A percentile compares a stretch with the other conserved stretches of the same genome.
phyloP scores from a whole-genome alignment of 305 asterid species.

The Fraxinus xanthoxyloides region DNA sequence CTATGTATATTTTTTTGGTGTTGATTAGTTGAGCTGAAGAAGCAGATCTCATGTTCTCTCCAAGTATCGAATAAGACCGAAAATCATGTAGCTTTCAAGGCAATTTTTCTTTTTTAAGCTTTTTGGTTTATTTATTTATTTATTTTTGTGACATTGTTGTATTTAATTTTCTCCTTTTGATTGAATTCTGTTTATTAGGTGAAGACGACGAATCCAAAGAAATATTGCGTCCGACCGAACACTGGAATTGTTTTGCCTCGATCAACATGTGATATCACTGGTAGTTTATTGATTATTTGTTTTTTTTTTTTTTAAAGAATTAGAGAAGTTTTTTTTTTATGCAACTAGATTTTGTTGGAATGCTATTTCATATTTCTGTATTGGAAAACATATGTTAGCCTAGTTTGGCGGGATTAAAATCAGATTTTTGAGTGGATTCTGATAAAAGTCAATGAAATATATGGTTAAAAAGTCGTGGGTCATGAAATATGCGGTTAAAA shows the following conservation, averaged over 20 bases:
- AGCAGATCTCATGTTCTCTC: slow-evolving; percentile 78
- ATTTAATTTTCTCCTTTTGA: not conserved
- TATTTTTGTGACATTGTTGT: not conserved
- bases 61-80: slow-evolving; percentile 66
- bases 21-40: slow-evolving; percentile 60
- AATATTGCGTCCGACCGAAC: slow-evolving; percentile 44
- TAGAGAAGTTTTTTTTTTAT: not conserved
- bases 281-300: slow-evolving; percentile 26
- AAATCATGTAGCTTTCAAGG: slow-evolving; percentile 78
- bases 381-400: not conserved
- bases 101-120: slow-evolving; percentile 1
- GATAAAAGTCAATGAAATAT: not conserved
- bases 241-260: slow-evolving; percentile 47
- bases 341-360: not conserved
- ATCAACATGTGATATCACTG: slow-evolving; percentile 54
- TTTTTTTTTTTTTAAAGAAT: not conserved
- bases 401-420: not conserved
- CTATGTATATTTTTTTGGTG: slow-evolving; percentile 7
- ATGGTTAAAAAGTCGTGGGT: not conserved
- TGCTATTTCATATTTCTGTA: not conserved
- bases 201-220: slow-evolving; percentile 41
- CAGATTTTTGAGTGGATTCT: not conserved
- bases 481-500: no score
- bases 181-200: slow-evolving; percentile 37
- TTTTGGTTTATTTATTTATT: not conserved